Conservation (phyloP, 1,284 basidiomycete genomes). For the Farysia itapuensis region DNA sequence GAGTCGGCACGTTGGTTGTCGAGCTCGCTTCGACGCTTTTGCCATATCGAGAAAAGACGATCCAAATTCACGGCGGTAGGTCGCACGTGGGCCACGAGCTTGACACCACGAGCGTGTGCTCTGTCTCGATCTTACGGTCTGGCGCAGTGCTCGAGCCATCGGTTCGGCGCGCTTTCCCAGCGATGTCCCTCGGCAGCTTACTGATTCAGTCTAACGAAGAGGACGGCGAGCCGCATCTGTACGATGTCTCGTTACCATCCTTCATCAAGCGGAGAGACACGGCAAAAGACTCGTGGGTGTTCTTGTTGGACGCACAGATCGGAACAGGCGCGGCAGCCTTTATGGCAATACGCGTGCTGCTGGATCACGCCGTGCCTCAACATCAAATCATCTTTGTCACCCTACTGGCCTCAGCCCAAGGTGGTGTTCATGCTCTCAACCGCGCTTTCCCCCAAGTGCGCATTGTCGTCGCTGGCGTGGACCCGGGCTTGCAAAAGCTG, state of each 20-base stretch:
- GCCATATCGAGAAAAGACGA: constrained; percentile 69
- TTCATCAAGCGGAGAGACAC: constrained; percentile 41
- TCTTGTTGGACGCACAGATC: constrained; percentile 93
- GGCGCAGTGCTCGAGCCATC: constrained; percentile 88
- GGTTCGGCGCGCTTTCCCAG: constrained; percentile 81
- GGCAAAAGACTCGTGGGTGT: constrained; percentile 73
- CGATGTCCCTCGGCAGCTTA: constrained; percentile 82
- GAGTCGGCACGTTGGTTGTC: constrained; percentile 79
- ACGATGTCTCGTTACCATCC: constrained; percentile 77
- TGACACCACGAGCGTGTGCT: constrained; percentile 70
- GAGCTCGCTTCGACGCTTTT: constrained; percentile 81
- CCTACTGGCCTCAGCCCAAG: constrained; percentile 79
- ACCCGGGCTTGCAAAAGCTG: constrained; percentile 49
- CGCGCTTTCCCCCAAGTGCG: constrained; percentile 72
- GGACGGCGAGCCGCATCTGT: constrained; percentile 83
- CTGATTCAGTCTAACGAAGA: constrained; percentile 81
- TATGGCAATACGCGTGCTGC: constrained; percentile 91
- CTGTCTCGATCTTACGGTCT: constrained; percentile 81
- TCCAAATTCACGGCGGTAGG: constrained; percentile 69
- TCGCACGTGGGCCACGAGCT: constrained; percentile 69
- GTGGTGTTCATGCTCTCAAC: constrained; percentile 75
- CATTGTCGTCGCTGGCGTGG: constrained; percentile 52
- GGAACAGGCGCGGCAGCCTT: constrained; percentile 91
- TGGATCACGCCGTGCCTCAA: constrained; percentile 89
- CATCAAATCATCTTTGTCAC: constrained; percentile 69